Evolutionary conservation across 176 grass and related monocot genomes (phyloP).

Genomic region (Phyllostachys edulis): DNA sequence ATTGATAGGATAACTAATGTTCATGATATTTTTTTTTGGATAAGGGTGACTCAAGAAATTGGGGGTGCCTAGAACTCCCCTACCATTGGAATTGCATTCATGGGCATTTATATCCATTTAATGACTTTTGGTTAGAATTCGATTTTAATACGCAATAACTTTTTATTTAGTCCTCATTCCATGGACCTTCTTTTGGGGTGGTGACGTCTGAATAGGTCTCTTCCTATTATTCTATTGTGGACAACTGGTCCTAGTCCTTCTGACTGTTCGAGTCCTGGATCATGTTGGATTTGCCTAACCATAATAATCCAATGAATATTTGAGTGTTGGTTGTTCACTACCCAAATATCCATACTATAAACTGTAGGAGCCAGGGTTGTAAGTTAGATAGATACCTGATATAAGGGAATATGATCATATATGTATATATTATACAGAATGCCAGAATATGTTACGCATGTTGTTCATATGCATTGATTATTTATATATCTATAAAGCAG

Average conservation of each 20-base stretch:
- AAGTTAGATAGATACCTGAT: conserved; percentile 2
- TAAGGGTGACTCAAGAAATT: conserved; percentile 13
- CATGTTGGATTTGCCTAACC: conserved; percentile 13
- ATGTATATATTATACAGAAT: not conserved
- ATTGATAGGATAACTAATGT: conserved; percentile 4
- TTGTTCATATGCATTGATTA: not conserved
- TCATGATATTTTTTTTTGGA: not conserved
- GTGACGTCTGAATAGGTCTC: not conserved
- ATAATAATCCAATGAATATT: not conserved
- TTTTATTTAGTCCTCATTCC: not conserved
- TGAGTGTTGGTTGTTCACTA: not conserved
- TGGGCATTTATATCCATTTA: conserved; percentile 1
- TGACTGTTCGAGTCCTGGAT: conserved; percentile 13
- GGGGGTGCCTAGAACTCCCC: not conserved
- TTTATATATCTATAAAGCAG: conserved; percentile 27
- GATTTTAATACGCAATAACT: not conserved
- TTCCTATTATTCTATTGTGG: conserved; percentile 2
- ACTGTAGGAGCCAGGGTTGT: not conserved
- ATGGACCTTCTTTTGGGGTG: not conserved
- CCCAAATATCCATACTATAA: conserved; percentile 12
- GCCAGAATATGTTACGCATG: not conserved
- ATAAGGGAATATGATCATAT: not conserved
- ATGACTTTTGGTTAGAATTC: conserved; percentile 8
- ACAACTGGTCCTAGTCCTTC: not conserved
- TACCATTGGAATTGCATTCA: not conserved